Percentiles rank a stretch among this genome's conserved stretches.
phyloP scores from a whole-genome alignment of 257 asterid species.

The Nicotiana undulata region DNA sequence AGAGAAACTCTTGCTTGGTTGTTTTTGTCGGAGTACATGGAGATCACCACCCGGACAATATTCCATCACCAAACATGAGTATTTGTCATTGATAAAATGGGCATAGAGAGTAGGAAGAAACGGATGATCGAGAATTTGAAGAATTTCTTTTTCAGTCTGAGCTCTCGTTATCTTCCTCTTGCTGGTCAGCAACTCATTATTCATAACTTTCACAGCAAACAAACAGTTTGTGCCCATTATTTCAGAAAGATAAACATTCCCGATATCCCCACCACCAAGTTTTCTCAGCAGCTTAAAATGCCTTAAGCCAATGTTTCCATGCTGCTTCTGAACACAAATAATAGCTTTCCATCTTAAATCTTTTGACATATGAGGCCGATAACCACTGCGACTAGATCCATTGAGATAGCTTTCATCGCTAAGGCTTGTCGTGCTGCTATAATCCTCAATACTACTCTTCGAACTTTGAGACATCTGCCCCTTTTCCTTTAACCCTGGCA shows the following conservation, averaged over 20 bases:
- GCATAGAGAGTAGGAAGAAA: constrained; percentile 81
- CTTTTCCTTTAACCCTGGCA: constrained; percentile 41
- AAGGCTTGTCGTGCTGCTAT: constrained; percentile 60
- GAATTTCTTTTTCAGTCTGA: constrained; percentile 75
- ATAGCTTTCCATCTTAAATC: constrained; percentile 88
- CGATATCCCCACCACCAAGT: constrained; percentile 86
- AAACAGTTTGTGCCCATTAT: constrained; percentile 54
- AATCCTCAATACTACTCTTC: constrained; percentile 68
- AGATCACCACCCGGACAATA: constrained; percentile 98
- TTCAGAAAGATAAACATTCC: constrained; percentile 71
- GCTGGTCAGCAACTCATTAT: constrained; percentile 43
- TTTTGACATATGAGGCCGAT: constrained; percentile 72
- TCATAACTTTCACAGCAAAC: constrained; percentile 82
- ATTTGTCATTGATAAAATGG: constrained; percentile 60
- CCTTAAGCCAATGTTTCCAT: constrained; percentile 47
- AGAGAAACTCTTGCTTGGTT: constrained; percentile 73
- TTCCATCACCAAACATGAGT: constrained; percentile 80
- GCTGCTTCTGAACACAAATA: constrained; percentile 44
- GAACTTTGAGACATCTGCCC: constrained; percentile 73
- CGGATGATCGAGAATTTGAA: constrained; percentile 83
- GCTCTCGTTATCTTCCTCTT: constrained; percentile 60
- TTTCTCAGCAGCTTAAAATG: constrained; percentile 63
- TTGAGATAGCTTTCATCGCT: constrained; percentile 65
- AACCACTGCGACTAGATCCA: constrained; percentile 56
- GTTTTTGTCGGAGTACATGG: constrained; percentile 92